Evolutionary conservation across 768 basidiomycete species (phyloP), one percentile per base, ranked within the genome.

Genomic region (Cubamyces lactineus): DNA sequence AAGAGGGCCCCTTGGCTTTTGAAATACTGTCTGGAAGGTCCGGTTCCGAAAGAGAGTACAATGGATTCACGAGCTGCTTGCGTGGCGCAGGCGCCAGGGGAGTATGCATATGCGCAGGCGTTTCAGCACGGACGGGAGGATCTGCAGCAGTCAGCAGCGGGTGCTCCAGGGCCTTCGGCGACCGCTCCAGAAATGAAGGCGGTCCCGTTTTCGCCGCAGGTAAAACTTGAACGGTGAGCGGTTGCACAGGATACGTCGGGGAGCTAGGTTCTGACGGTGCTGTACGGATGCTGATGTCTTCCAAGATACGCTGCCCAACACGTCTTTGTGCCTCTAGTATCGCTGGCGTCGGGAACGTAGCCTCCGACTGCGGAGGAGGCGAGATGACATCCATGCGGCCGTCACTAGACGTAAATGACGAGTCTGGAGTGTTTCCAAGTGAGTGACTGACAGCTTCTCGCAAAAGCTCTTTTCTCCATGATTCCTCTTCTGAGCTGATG

Each of bases 371-470:
- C 26, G 67, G 52, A 13, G 57, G 50, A 34, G 61, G 60, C 38
- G 62, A 45, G 19, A 46, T 45, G 55, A 67, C 47, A 57, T 65
- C 23, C 48, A 4, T 67, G 49, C 42, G 66, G 49, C 42, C 19
- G 46, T 24, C 40, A 60, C 53, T 42, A 16, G 63, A 30, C 34
- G 83, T 80, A 66, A 81, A 82, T 21, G 82, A 83, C 19, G 66
- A 59, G 46, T 71, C 80, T 0, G 82, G 78, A 0, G 84, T 79
- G 56, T 80, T 83, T 62, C 83, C 85, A 40, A 92, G 76, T 3
- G 91, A 92, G 72, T 87, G 87, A 55, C 87, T 85, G 19, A 94
- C 91, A 39, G 91, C 92, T 72, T 92, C 84, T 21, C 85, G 85
- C 56, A 94, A 78, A 23, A 94, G 73, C 0, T 86, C 86, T 72